Conservation (phyloP, 352 stramenopile species). For the Phytophthora colocasiae region DNA sequence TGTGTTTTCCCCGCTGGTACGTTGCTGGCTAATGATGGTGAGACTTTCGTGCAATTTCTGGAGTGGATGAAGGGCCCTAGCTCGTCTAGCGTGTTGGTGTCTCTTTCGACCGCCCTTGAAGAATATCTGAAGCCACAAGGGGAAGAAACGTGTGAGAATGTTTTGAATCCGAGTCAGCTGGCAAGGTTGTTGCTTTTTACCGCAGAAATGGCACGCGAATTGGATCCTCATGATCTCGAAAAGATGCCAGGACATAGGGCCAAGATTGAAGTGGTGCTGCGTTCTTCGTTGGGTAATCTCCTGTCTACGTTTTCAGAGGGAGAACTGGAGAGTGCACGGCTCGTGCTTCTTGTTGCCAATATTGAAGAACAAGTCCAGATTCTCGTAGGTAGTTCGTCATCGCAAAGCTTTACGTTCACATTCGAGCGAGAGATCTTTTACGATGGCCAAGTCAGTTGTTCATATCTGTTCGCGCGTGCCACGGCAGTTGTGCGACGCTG, state of each 20-base stretch:
- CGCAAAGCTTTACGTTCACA: constrained; percentile 23
- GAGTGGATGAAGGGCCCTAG: constrained; percentile 37
- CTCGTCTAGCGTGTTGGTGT: constrained; percentile 13
- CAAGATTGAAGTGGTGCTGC: constrained; percentile 7
- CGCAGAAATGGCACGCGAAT: constrained; percentile 25
- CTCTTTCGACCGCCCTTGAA: constrained; percentile 28
- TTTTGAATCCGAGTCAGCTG: constrained; percentile 43
- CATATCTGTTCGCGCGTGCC: constrained; percentile 33
- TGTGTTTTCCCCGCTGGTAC: constrained; percentile 56
- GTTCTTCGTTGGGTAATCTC: constrained; percentile 12
- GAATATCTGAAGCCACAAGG: constrained; percentile 18
- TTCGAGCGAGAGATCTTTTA: constrained; percentile 31
- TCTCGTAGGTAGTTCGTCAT: constrained; percentile 15
- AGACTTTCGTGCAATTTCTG: constrained; percentile 37
- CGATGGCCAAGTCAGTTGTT: constrained; percentile 21
- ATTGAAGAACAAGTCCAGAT: constrained; percentile 51
- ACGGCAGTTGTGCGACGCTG: constrained; percentile 24
- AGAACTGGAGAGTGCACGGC: constrained; percentile 26
- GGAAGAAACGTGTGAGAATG: constrained; percentile 5
- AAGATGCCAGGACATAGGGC: not conserved
- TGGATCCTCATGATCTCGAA: not conserved
- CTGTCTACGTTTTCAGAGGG: constrained; percentile 1
- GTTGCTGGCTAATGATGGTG: constrained; percentile 37
- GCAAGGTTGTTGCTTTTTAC: constrained; percentile 57
- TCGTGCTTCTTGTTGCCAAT: constrained; percentile 50